phyloP scores from a whole-genome alignment of 495 filamentous ascomycete species.

The Terfezia claveryi region DNA sequence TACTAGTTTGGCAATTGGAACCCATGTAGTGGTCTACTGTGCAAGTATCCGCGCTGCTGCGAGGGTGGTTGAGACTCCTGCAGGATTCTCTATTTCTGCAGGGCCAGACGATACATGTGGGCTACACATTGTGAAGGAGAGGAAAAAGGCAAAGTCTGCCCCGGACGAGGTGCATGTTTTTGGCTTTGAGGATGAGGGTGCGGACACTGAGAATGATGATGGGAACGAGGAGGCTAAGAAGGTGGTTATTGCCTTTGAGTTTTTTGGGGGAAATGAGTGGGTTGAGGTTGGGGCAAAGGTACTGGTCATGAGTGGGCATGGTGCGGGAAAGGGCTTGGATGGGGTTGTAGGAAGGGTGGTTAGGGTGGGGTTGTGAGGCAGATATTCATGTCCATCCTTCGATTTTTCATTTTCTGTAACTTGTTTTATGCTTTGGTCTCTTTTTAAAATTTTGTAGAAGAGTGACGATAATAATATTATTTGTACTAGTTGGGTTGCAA shows the following conservation, averaged over 20 bases:
- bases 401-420: neutral
- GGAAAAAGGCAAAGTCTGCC: slow-evolving; percentile 15
- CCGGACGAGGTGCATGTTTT: slow-evolving; percentile 35
- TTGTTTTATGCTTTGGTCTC: neutral
- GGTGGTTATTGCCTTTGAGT: slow-evolving; percentile 41
- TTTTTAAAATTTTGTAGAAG: too few relatives aligned
- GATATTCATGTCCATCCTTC: neutral
- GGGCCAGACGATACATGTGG: slow-evolving; percentile 2
- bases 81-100: neutral
- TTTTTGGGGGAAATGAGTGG: slow-evolving; percentile 63
- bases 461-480: too few relatives aligned
- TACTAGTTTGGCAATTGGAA: slow-evolving; percentile 23
- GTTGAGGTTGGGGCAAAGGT: slow-evolving; percentile 60
- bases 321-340: slow-evolving; percentile 37
- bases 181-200: slow-evolving; percentile 35
- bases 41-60: slow-evolving; percentile 69
- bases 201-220: slow-evolving; percentile 23
- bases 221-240: slow-evolving; percentile 28
- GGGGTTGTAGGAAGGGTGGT: neutral
- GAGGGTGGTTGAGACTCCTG: slow-evolving; percentile 27
- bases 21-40: slow-evolving; percentile 59
- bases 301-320: slow-evolving; percentile 50
- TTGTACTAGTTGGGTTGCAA: too few relatives aligned
- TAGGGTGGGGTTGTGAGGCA: neutral
- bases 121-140: slow-evolving; percentile 3